A percentile compares a stretch with the other conserved stretches of the same genome.
Evolutionary conservation across 495 filamentous ascomycete species (phyloP).

Genomic region (Friedmanniomyces endolithicus): DNA sequence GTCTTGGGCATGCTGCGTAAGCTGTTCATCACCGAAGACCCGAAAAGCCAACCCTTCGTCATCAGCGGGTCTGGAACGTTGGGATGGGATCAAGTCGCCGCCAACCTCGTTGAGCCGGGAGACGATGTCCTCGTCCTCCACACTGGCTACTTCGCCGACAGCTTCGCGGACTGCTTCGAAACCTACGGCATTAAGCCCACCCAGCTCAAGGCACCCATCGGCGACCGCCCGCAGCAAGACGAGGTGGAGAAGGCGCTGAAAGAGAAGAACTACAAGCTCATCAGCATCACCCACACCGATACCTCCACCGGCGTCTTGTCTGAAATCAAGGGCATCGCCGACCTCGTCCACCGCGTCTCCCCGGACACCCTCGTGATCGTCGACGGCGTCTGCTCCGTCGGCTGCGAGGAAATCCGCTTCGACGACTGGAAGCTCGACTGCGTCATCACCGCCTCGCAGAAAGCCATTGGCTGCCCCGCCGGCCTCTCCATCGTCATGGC

Average conservation of each 20-base stretch:
- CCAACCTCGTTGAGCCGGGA: conserved; percentile 75
- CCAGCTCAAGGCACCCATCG: conserved; percentile 78
- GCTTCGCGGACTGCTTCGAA: conserved; percentile 79
- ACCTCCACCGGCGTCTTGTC: conserved; percentile 91
- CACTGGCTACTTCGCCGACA: conserved; percentile 94
- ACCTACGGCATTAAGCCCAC: conserved; percentile 84
- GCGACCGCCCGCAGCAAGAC: conserved; percentile 72
- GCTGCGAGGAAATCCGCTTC: conserved; percentile 88
- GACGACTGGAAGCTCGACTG: conserved; percentile 90
- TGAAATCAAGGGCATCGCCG: conserved; percentile 72
- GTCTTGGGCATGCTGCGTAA: conserved; percentile 75
- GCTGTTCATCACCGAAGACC: conserved; percentile 77
- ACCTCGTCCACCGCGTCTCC: conserved; percentile 70
- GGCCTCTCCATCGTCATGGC: conserved; percentile 87
- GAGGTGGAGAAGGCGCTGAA: conserved; percentile 78
- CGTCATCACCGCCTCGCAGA: conserved; percentile 87
- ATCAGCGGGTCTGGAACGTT: conserved; percentile 89
- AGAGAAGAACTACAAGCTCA: conserved; percentile 76
- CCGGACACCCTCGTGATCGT: conserved; percentile 84
- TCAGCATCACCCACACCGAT: conserved; percentile 94
- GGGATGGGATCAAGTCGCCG: conserved; percentile 89
- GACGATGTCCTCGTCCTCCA: conserved; percentile 88
- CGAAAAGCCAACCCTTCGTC: conserved; percentile 78
- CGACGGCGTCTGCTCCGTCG: conserved; percentile 94
- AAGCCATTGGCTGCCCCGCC: conserved; percentile 89